Base-by-base conservation (phyloP, 495 filamentous ascomycete genomes). In the Poronia punctata region DNA sequence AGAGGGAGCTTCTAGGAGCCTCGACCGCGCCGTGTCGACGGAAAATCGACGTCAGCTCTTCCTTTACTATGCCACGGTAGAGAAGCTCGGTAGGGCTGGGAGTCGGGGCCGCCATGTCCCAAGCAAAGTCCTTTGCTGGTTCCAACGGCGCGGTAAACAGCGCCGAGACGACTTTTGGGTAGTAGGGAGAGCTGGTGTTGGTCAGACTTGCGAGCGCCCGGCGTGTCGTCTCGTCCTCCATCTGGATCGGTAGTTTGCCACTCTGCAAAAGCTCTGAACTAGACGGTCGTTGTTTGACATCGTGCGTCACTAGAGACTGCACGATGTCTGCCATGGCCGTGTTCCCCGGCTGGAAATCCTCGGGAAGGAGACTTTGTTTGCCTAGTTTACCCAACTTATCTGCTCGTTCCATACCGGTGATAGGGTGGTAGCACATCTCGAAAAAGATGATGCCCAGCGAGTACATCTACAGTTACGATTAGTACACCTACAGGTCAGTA, bases 361-460 rank as follows among this genome's bases (percentile, higher is more conserved):
- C 24, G 2, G 92, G 92, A 27, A 97, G 73, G 5, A 53, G 59
- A 12, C 82, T 65, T 25, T 75, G 74, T 46, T 83, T 72, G 18
- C 90, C 74, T 9, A 98, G 68, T 29, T 72, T 65, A 38, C 81
- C 72, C 11, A 96, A 64, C 7, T 84, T 82, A 39, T 81, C 65
- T 16, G 84, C 86, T 23, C 93, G 78, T 61, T 97, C 88, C 88
- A 97, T 97, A 1, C 79, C 83, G 1, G 84, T 79, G 35, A 82
- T 79, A 3, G 93, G 70, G 19, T 80, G 70, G 51, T 88, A 80
- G 46, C 84, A 92, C 90, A 98, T 97, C 59, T 98, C 92, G 50
- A 97, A 95, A 62, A 98, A 94, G 42, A 98, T 97, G 31, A 98
- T 83, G 7, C 92, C 92, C 20, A 98, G 67, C 1, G 93, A 96